A percentile compares a stretch with the other conserved stretches of the same genome.
phyloP scores from a whole-genome alignment of 129 eudicot genomes.

The Helianthus annuus region DNA sequence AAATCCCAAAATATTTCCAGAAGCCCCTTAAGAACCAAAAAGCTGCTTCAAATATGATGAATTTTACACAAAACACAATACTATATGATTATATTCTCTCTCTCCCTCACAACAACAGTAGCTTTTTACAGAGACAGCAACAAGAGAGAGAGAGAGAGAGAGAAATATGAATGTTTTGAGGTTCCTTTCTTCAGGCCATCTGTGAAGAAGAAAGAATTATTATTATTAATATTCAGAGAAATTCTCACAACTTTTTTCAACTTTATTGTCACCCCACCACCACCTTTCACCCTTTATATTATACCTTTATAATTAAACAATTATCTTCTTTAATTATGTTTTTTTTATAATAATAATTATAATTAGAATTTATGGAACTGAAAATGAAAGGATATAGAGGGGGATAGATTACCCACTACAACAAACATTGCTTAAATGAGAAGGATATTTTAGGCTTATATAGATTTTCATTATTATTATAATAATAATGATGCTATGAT shows the following conservation, averaged over 20 bases:
- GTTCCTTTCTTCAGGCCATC: conserved; percentile 20
- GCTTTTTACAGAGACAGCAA: conserved; percentile 7
- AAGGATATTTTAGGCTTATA: conserved; percentile 47
- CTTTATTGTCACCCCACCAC: conserved; percentile 25
- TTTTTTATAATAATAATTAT: background rate
- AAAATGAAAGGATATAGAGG: conserved; percentile 23
- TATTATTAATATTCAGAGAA: background rate
- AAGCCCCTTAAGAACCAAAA: conserved; percentile 30
- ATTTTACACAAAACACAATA: conserved; percentile 24
- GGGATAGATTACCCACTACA: conserved; percentile 53
- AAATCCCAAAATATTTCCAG: conserved; percentile 17
- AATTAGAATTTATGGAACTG: conserved; percentile 33
- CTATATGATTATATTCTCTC: conserved; percentile 8
- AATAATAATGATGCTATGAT: background rate
- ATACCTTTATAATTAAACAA: background rate
- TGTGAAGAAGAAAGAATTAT: background rate
- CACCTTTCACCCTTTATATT: conserved; percentile 38
- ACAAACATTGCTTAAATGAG: conserved; percentile 73
- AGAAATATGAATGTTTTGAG: conserved; percentile 21
- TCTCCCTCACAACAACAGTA: conserved; percentile 31
- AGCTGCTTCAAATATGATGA: conserved; percentile 44
- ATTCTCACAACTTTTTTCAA: conserved; percentile 23
- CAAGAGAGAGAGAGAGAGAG: too few species aligned
- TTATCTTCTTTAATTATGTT: background rate
- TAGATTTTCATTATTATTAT: conserved; percentile 13